Conservation (phyloP, 257 asterid genomes). For the Anisodus acutangulus region DNA sequence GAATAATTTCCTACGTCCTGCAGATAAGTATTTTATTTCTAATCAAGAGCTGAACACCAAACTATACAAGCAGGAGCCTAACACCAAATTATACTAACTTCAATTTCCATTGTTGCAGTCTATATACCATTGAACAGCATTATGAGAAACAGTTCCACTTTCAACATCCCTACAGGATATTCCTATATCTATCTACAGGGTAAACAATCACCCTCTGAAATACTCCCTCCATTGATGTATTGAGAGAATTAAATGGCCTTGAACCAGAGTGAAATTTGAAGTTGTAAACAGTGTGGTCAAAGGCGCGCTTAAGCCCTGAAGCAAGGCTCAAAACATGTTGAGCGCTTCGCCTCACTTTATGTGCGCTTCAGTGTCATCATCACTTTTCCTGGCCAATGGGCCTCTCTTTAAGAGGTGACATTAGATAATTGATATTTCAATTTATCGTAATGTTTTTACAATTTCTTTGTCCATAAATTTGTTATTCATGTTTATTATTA, state of each 20-base stretch:
- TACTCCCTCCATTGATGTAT: conserved; percentile 1
- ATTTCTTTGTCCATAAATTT: no score
- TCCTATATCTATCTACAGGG: not conserved
- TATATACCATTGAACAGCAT: not conserved
- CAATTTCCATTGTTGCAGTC: conserved; percentile 5
- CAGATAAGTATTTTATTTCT: not conserved
- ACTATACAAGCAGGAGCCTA: not conserved
- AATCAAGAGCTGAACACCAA: not conserved
- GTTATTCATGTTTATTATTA: no score
- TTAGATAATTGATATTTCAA: no score
- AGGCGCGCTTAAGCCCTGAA: no score
- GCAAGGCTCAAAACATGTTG: no score
- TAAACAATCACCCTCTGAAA: not conserved
- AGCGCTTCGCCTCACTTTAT: no score
- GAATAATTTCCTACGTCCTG: not conserved
- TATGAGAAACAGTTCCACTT: conserved; percentile 5
- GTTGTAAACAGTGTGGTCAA: not conserved
- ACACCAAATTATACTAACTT: not conserved
- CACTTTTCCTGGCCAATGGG: no score
- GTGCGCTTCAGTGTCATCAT: no score
- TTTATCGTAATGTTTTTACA: no score
- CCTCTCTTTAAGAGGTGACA: no score
- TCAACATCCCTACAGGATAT: not conserved
- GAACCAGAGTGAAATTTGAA: conserved; percentile 2
- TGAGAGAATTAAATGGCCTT: not conserved